Percentiles rank a stretch among this genome's conserved stretches.
phyloP scores from a whole-genome alignment of 768 basidiomycete species.

The Mycena venus region DNA sequence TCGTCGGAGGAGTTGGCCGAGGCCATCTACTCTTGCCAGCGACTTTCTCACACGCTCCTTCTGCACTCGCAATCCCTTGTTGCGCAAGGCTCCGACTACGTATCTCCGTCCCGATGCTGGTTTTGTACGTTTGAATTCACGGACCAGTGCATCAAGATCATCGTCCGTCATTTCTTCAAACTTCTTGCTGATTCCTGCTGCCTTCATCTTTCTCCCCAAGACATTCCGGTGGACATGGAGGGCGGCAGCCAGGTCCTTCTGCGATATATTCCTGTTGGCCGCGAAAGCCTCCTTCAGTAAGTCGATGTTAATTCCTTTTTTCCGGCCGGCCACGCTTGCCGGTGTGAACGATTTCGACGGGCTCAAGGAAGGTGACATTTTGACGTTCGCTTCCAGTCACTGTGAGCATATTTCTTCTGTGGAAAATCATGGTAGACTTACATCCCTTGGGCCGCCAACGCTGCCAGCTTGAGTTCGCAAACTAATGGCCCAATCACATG shows the following conservation, averaged over 20 bases:
- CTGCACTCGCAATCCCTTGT: constrained; percentile 36
- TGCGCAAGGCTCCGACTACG: constrained; percentile 33
- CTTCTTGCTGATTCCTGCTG: not conserved
- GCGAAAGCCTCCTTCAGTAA: constrained; percentile 27
- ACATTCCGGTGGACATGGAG: not conserved
- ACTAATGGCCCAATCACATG: constrained; percentile 12
- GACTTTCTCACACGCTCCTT: constrained; percentile 28
- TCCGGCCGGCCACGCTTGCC: constrained; percentile 22
- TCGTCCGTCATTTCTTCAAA: not conserved
- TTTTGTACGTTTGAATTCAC: constrained; percentile 18
- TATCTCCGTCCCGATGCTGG: constrained; percentile 43
- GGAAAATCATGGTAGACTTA: not conserved
- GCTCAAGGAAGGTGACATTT: constrained; percentile 1
- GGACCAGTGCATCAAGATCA: constrained; percentile 11
- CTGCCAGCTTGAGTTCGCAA: constrained; percentile 7
- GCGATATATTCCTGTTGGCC: constrained; percentile 9
- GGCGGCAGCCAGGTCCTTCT: constrained; percentile 1
- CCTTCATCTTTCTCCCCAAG: not conserved
- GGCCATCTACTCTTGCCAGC: constrained; percentile 36
- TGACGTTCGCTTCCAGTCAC: not conserved
- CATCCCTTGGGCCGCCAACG: constrained; percentile 4
- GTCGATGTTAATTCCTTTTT: constrained; percentile 19
- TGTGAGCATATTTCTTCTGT: not conserved
- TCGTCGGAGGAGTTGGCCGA: constrained; percentile 35
- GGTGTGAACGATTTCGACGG: not conserved